Percentiles rank a stretch among this genome's conserved stretches.
These are phyloP conservation scores for Tetradesmus lagerheimii DNA, from an alignment of 139 green algal genomes.

Conservation along the genomic window DNA sequence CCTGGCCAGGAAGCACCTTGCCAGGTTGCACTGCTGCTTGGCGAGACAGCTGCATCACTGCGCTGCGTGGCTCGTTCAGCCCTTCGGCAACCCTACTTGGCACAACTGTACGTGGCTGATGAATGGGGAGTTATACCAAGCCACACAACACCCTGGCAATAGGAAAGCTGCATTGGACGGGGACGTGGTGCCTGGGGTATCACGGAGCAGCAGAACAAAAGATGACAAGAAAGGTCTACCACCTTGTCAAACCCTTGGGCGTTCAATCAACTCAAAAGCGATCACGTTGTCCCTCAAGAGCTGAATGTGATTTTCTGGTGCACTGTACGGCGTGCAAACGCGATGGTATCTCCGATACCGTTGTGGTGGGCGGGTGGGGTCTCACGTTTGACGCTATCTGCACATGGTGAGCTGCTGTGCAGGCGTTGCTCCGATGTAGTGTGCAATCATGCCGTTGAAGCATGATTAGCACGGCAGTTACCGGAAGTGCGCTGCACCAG, in stretches of 20 bases:
- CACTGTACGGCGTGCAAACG: background rate
- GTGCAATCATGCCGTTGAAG: too few species aligned
- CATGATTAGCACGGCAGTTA: too few species aligned
- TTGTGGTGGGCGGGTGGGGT: background rate
- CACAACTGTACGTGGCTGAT: background rate
- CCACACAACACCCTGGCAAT: background rate
- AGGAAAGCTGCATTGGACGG: background rate
- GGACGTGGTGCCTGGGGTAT: background rate
- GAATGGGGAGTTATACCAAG: background rate
- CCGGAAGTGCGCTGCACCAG: too few species aligned
- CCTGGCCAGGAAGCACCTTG: constrained; percentile 8
- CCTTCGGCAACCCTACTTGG: constrained; percentile 16
- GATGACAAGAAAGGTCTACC: background rate
- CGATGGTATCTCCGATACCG: background rate
- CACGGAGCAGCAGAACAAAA: background rate
- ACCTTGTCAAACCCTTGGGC: background rate
- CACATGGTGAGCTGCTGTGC: background rate
- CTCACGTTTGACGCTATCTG: background rate
- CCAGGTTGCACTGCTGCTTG: background rate
- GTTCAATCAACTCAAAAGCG: background rate
- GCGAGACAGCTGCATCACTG: constrained; percentile 39
- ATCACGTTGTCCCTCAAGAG: too few species aligned
- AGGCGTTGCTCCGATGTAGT: too few species aligned
- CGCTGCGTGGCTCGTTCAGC: background rate
- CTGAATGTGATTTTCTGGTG: background rate